Evolutionary conservation across 164 flowering plant genomes (phyloP), one percentile per base, ranked within the genome.

Genomic region (Stephania yunnanensis): DNA sequence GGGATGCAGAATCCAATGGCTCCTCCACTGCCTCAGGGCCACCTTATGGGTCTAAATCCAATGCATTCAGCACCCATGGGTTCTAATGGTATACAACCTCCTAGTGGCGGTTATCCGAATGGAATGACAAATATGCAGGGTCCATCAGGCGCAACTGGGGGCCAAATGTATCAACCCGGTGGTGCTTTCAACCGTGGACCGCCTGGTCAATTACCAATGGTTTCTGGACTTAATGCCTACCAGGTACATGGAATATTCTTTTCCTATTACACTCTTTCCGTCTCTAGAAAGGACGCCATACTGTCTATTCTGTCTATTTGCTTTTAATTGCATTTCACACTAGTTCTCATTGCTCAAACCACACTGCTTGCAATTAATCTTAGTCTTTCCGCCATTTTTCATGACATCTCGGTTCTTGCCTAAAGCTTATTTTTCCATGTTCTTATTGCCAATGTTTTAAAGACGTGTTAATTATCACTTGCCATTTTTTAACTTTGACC

Each of bases 1-100:
- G 96, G 89, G 25, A 85, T 94, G 88, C 97, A 93, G 83, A 91
- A 86, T 85, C 96, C 87, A 81, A 90, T 90, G 93, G 85, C 52
- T 65, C 90, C 94, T 73, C 91, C 84, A 67, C 20, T 87, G 84
- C 90, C 83, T 29, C 99, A 92, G 76, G 90, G 88, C 58, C 97
- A 87, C 83, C 85, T 84, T 77, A 88, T 91, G 89, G 91, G 92
- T 76, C 77, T 92, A 87, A 92, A 90, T 80, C 91, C 87, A 45
- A 88, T 91, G 91, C 95, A 87, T 76, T 79, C 94, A 25, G 91
- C 92, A 78, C 77, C 89, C 30, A 63, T 86, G 20, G 78, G 85
- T 10, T 68, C 70, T 20, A 84, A 86, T 77, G 86, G 81, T 61
- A 74, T 78, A 8, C 85, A 89, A 70, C 86, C 91, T 69, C 77